These are phyloP conservation scores for Lentithecium fluviatile DNA, from an alignment of 495 filamentous ascomycete genomes.

Conservation along the genomic window DNA sequence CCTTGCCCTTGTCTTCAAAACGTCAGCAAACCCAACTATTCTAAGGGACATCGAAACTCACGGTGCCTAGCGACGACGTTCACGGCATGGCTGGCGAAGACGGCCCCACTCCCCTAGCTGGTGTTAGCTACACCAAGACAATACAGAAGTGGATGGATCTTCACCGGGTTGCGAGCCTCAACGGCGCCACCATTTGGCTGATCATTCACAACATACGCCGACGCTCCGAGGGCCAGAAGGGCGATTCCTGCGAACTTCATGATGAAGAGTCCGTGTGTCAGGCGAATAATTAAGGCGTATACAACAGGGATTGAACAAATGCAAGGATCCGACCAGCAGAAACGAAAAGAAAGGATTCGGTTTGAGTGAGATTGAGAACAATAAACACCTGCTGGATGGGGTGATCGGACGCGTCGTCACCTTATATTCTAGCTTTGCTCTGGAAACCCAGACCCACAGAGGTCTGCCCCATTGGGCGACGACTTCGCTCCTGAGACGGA, in stretches of 20 bases:
- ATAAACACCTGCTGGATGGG: neutral
- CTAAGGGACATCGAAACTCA: neutral
- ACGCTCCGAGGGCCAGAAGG: conserved; percentile 18
- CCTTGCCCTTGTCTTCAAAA: conserved; percentile 15
- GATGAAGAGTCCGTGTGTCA: conserved; percentile 2
- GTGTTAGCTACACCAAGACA: neutral
- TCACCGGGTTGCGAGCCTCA: conserved; percentile 19
- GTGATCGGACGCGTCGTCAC: too few species aligned
- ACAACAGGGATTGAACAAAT: conserved; percentile 3
- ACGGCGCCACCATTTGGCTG: conserved; percentile 5
- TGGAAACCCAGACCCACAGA: too few species aligned
- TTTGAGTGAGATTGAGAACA: neutral
- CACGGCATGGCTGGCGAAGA: neutral
- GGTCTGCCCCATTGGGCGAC: too few species aligned
- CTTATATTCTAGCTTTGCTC: too few species aligned
- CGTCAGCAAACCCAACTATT: neutral
- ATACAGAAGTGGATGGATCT: neutral
- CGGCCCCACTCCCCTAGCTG: neutral
- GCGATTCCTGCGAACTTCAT: conserved; percentile 22
- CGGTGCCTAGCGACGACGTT: conserved; percentile 2
- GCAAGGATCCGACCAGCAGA: conserved; percentile 14
- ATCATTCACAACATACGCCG: conserved; percentile 25
- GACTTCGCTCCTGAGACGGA: too few species aligned
- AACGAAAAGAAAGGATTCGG: conserved; percentile 4
- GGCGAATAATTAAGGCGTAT: conserved; percentile 2